Base-by-base conservation (phyloP, 108 stramenopile genomes). In the Skeletonema grethae region DNA sequence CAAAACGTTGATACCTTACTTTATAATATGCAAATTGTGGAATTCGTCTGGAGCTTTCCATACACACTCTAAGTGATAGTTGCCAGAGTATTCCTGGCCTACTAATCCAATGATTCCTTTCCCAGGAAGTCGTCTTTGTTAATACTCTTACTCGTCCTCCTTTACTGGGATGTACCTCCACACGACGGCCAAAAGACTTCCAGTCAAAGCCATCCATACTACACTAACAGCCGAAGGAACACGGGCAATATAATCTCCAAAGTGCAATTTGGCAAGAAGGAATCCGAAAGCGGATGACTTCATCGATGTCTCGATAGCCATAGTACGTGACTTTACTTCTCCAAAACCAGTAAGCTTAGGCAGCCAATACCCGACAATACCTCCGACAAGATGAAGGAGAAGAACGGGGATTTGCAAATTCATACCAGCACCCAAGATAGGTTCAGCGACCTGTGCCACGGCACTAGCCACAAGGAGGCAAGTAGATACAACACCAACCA, bases 231-330 rank as follows among this genome's bases (percentile, higher is more conserved):
- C 98, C n/a, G 95, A 90, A 9, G 98, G 98, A 24, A 98, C 93
- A 76, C 98, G 95, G 20, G 90, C 95, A 57, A 92, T 88, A 71
- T 89, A 97, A 46, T 95, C 82, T 34, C 95, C 95, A 77, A 98
- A 97, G 80, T 98, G 98, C 66, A 98, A 91, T 75, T 97, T 97
- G 68, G 98, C 98, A 46, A 98, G 85, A 57, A 98, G 88, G 83
- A 97, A 98, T 9, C 97, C 98, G 73, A 98, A 98, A 7, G 97
- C 98, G 10, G 95, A 96, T 24, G 94, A 95, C 82, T 98, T 98
- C 97, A 97, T 98, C 69, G 96, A 91, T 0, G 97, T 97, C 77
- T 98, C 98, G 75, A 98, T 98, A 38, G 98, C 98, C 96, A 98
- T 97, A 70, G 98, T 98, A 60, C 98, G 94, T 63, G 87, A 92